Evolutionary conservation across 495 filamentous ascomycete genomes (phyloP), one percentile per base, ranked within the genome.

Genomic region (Daldinia childiae): DNA sequence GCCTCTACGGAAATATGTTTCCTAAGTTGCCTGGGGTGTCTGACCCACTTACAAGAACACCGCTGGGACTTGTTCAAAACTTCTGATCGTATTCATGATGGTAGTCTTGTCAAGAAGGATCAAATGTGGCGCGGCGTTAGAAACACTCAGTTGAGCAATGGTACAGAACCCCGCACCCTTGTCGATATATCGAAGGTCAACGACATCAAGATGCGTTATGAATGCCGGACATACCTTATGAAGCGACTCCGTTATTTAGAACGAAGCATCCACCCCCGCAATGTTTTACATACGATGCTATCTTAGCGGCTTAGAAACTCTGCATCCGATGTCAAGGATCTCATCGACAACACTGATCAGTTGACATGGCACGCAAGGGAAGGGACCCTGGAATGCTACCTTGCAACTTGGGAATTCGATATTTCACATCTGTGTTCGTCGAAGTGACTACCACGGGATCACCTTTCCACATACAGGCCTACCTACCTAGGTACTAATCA

Each of bases 281-380:
- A n/a, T 41, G 58, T 41, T 41, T 51, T 63, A 69, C 59, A 29
- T 69, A 43, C 63, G 32, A 21, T 50, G 51, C 52, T 8, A 63
- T 62, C 59, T 58, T 59, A 15, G 66, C 59, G 24, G 54, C 11
- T 43, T 34, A 36, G 17, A 32, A 58, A 45, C 52, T 27, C 66
- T 52, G 66, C 59, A 69, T 8, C 52, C 27, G 21, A 63, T 9
- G 41, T 21, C 43, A 48, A 41, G 43, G 43, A 19, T 24, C 17
- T 14, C 6, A 3, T 48, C 2, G 19, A 6, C 8, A 21, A 24
- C 1, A 24, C 12, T 21, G 24, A 19, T 48, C 43, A 48, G 19
- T 48, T 48, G 43, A 24, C 43, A 24, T 24, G 43, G 21, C 21
- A 21, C 11, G 43, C 43, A 24, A 24, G 19, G 43, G 8, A 1